Conservation (phyloP, 495 filamentous ascomycete species). For the Oidiodendron maius region DNA sequence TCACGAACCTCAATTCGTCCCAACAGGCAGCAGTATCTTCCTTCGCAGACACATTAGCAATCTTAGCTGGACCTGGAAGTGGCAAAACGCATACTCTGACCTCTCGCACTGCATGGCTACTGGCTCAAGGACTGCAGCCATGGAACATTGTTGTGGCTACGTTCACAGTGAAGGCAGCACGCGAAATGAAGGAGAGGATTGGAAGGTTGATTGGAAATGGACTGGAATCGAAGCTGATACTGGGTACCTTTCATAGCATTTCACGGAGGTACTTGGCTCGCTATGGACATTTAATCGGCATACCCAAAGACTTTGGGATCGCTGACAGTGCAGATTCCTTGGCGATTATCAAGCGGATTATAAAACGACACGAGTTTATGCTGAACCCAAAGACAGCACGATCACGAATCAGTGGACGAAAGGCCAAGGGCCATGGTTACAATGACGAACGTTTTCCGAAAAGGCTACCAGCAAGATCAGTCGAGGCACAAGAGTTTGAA, state of each 20-base stretch:
- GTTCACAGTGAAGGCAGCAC: conserved; percentile 94
- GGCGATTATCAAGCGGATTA: conserved; percentile 72
- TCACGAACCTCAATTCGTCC: conserved; percentile 75
- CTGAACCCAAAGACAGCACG: conserved; percentile 66
- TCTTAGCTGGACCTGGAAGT: conserved; percentile 75
- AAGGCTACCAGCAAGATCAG: conserved; percentile 24
- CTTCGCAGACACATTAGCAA: conserved; percentile 71
- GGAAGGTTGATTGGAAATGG: conserved; percentile 71
- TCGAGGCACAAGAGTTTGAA: conserved; percentile 69
- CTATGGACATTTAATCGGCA: conserved; percentile 81
- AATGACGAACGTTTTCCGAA: neutral
- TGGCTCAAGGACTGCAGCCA: conserved; percentile 71
- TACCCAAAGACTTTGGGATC: conserved; percentile 84
- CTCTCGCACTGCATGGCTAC: conserved; percentile 88
- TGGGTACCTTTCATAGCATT: conserved; percentile 97
- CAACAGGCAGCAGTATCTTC: conserved; percentile 85
- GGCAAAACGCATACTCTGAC: conserved; percentile 98
- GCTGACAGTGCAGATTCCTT: conserved; percentile 80
- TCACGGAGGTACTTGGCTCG: conserved; percentile 76
- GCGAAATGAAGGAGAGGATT: conserved; percentile 91
- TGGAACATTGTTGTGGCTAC: conserved; percentile 96
- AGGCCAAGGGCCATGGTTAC: conserved; percentile 54
- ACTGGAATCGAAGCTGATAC: conserved; percentile 68
- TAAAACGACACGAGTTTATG: conserved; percentile 62
- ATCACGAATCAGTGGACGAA: conserved; percentile 77